Percentiles rank a stretch among this genome's conserved stretches.
Conservation (phyloP, 176 grass and related monocot species). For the Ananas comosus region DNA sequence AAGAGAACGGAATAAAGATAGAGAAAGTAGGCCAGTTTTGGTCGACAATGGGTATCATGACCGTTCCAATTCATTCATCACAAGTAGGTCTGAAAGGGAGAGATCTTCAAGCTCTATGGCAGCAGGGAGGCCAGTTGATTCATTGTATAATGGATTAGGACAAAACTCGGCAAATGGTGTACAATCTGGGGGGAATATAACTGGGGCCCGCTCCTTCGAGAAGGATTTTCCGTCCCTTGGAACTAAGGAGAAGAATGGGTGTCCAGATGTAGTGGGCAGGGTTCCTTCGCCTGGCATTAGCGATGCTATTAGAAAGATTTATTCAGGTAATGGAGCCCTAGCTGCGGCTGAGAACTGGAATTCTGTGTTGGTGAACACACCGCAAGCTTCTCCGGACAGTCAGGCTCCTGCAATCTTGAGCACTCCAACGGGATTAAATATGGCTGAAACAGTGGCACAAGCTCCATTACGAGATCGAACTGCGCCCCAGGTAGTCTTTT, state of each 20-base stretch:
- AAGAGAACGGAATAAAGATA: constrained; percentile 38
- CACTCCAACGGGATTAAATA: constrained; percentile 26
- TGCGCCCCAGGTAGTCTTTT: constrained; percentile 30
- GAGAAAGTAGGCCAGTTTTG: constrained; percentile 38
- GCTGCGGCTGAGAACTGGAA: constrained; percentile 25
- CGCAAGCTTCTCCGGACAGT: background rate
- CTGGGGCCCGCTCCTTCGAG: constrained; percentile 36
- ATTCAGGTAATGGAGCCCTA: constrained; percentile 18
- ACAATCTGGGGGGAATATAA: constrained; percentile 24
- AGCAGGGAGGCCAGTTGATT: constrained; percentile 17
- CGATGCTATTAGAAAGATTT: constrained; percentile 47
- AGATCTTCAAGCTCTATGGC: constrained; percentile 24
- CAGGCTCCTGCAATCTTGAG: constrained; percentile 12
- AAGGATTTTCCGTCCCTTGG: constrained; percentile 59
- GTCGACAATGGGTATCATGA: constrained; percentile 21
- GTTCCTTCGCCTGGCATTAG: constrained; percentile 37
- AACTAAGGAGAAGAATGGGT: constrained; percentile 38
- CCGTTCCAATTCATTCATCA: constrained; percentile 26
- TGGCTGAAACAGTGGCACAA: constrained; percentile 39
- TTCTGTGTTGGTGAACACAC: constrained; percentile 37
- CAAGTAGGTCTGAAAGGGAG: constrained; percentile 47
- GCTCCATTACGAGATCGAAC: constrained; percentile 23
- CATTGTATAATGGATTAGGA: constrained; percentile 36
- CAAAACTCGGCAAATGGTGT: constrained; percentile 28
- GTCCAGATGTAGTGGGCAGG: constrained; percentile 31